A percentile compares a stretch with the other conserved stretches of the same genome.
Conservation (phyloP, 2,329 filamentous ascomycete species). For the Hymenoscyphus linearis region DNA sequence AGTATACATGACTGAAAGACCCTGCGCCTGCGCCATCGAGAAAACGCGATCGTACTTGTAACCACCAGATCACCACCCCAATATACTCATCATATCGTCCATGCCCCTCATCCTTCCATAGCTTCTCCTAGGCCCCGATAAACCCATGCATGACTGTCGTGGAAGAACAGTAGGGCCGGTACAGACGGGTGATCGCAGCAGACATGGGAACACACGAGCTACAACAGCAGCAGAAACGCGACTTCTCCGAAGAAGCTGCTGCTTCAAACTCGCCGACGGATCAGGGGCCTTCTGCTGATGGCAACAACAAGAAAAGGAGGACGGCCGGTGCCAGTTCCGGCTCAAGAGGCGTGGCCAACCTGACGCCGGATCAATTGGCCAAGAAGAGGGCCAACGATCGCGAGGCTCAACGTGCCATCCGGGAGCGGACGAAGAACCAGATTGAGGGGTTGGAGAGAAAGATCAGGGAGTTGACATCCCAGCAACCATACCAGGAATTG, state of each 20-base stretch:
- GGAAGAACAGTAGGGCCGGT: slow-evolving; percentile 1
- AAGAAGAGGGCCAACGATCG: slow-evolving; percentile 90
- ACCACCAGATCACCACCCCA: background rate
- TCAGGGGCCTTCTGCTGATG: background rate
- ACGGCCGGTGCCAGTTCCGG: slow-evolving; percentile 48
- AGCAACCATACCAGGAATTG: slow-evolving; percentile 79
- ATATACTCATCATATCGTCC: background rate
- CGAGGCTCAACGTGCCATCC: slow-evolving; percentile 82
- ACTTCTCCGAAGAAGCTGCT: slow-evolving; percentile 20
- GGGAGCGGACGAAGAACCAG: slow-evolving; percentile 79
- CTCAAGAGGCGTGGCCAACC: slow-evolving; percentile 73
- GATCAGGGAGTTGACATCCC: slow-evolving; percentile 67
- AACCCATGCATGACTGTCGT: background rate
- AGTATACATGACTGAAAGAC: slow-evolving; percentile 1
- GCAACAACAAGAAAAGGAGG: slow-evolving; percentile 33
- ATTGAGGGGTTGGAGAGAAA: slow-evolving; percentile 74
- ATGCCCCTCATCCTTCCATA: background rate
- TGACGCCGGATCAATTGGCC: slow-evolving; percentile 82
- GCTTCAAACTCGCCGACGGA: slow-evolving; percentile 13
- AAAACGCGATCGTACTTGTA: background rate
- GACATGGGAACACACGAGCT: slow-evolving; percentile 9
- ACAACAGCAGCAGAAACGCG: slow-evolving; percentile 15
- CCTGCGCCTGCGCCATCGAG: background rate
- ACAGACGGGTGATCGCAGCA: slow-evolving; percentile 8
- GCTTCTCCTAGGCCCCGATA: background rate